Conservation (phyloP, 345 rosid genomes). For the Limnanthes douglasii region DNA sequence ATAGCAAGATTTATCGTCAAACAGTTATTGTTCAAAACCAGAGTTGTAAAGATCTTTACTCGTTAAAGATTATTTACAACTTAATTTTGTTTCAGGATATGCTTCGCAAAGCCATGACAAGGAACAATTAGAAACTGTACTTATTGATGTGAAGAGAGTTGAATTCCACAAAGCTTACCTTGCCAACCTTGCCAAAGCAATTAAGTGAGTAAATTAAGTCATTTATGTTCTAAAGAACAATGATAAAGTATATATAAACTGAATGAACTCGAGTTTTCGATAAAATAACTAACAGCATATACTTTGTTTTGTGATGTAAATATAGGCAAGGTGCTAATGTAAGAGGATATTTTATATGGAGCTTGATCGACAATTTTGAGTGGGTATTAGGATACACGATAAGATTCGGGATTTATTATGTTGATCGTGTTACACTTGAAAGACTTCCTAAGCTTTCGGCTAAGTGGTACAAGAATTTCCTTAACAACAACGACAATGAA, state of each 20-base stretch:
- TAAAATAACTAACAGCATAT: too few species aligned
- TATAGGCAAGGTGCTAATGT: slow-evolving; percentile 30
- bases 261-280: too few species aligned
- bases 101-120: slow-evolving; percentile 6
- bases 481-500: slow-evolving; percentile 3
- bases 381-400: slow-evolving; percentile 18
- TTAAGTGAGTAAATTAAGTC: slow-evolving; percentile 14
- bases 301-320: background rate
- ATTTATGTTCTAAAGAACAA: too few species aligned
- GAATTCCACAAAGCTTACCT: slow-evolving; percentile 22
- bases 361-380: slow-evolving; percentile 27
- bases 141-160: slow-evolving; percentile 16
- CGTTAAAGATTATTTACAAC: too few species aligned
- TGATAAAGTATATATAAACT: too few species aligned
- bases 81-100: slow-evolving; percentile 21
- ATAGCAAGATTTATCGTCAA: too few species aligned
- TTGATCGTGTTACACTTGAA: slow-evolving; percentile 15
- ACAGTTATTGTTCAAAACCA: too few species aligned
- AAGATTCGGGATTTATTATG: slow-evolving; percentile 13
- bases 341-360: slow-evolving; percentile 26
- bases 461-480: slow-evolving; percentile 23
- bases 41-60: too few species aligned
- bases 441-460: slow-evolving; percentile 26
- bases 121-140: background rate
- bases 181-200: slow-evolving; percentile 20